Base-by-base conservation (phyloP, 768 basidiomycete genomes). In the Fomitopsis serialis region DNA sequence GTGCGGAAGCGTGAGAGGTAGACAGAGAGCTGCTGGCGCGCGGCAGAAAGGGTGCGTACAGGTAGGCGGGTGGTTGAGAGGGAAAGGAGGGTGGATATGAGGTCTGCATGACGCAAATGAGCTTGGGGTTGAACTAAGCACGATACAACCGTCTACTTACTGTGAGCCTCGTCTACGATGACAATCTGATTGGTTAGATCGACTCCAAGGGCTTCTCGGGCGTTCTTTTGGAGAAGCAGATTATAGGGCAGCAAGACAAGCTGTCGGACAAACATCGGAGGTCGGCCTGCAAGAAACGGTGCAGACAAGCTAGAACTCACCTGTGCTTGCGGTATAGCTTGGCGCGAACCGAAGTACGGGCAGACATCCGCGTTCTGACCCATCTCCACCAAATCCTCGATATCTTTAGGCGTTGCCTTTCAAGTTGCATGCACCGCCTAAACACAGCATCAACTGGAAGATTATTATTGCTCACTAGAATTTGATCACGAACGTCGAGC, bases 161-260 rank as follows among this genome's bases (percentile, higher is more conserved):
- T 98, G 68, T 99, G 96, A 0, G 96, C 96, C 72, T 99, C 96
- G 63, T 99, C 96, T 50, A 99, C 83, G 22, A 98, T 78, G 27
- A 99, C 81, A 17, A 98, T 75, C 61, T 97, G 92, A 61, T 85
- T 80, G 11, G 78, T 87, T 43, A 97, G 72, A 63, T 91, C 81
- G 54, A 99, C 94, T 2, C 89, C 89, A 0, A 98, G 75, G 0
- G 92, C 84, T 62, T 97, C 92, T 47, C 96, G 76, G 1, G 94
- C 90, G 1, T 79, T 78, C 56, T 81, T 86, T 57, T 92, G 86
- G 4, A 99, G 72, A 1, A 98, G 74, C 19, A 98, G 83, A 67
- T 95, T 96, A 66, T 99, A 99, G 0, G 96, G 97, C 8, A 98
- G 74, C 0, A 89, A 87, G n/a, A 97, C 83, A 1, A 98, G 75